Evolutionary conservation across 1,139 yeast species (phyloP).

Genomic region (Candida albicans): DNA sequence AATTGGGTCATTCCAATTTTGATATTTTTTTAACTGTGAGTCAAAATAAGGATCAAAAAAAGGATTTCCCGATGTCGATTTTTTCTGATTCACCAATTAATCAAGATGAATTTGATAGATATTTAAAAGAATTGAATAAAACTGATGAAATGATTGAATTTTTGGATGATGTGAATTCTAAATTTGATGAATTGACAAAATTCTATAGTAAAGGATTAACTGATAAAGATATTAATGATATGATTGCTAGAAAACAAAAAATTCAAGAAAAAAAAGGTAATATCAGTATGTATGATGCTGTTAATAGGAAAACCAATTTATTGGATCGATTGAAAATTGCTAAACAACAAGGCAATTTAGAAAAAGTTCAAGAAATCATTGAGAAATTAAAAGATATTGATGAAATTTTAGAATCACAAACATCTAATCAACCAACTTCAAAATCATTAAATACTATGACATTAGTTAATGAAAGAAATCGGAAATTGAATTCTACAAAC

Average conservation of each 20-base stretch:
- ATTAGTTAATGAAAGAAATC: constrained; percentile 75
- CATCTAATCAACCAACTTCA: constrained; percentile 5
- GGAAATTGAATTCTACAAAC: constrained; percentile 73
- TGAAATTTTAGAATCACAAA: constrained; percentile 22
- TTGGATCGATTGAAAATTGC: constrained; percentile 80
- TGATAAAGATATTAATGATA: constrained; percentile 74
- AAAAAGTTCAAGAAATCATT: constrained; percentile 53
- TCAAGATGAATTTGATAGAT: constrained; percentile 69
- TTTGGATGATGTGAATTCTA: constrained; percentile 63
- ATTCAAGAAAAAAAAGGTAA: constrained; percentile 44
- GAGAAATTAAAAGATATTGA: constrained; percentile 46
- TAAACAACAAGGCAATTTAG: constrained; percentile 57
- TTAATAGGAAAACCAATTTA: constrained; percentile 69
- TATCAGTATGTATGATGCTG: constrained; percentile 62
- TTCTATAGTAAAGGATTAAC: constrained; percentile 69
- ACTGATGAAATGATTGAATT: constrained; percentile 65
- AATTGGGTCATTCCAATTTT: constrained; percentile 53
- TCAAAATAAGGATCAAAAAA: constrained; percentile 66
- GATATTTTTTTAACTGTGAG: constrained; percentile 65
- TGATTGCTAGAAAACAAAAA: constrained; percentile 69
- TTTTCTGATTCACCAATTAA: constrained; percentile 77
- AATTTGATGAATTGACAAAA: constrained; percentile 57
- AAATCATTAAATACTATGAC: constrained; percentile 42
- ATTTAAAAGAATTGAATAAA: constrained; percentile 58
- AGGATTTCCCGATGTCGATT: constrained; percentile 70